phyloP scores from a whole-genome alignment of 768 basidiomycete species.

The Nidularia pulvinata region DNA sequence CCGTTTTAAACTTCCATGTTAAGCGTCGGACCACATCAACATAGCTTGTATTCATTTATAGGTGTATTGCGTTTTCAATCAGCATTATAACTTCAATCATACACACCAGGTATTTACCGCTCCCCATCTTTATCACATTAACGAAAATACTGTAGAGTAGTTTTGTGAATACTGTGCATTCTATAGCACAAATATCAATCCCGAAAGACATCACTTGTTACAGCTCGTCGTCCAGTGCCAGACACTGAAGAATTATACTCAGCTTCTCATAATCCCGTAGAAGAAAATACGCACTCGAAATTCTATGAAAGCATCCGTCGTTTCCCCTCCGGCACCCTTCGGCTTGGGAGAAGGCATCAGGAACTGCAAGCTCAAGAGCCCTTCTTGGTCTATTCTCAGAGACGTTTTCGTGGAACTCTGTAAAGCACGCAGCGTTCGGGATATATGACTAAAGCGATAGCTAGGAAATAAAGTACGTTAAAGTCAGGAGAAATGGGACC shows the following conservation, averaged over 20 bases:
- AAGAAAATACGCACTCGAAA: slow-evolving; percentile 77
- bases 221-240: slow-evolving; percentile 36
- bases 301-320: slow-evolving; percentile 74
- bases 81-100: too few relatives aligned
- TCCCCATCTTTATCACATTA: neutral
- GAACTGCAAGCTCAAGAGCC: slow-evolving; percentile 87
- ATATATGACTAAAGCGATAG: slow-evolving; percentile 82
- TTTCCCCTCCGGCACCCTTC: slow-evolving; percentile 31
- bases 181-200: neutral
- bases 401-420: slow-evolving; percentile 88
- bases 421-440: slow-evolving; percentile 70
- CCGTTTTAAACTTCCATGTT: slow-evolving; percentile 9
- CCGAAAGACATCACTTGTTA: slow-evolving; percentile 6
- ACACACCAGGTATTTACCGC: neutral
- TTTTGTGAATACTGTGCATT: neutral
- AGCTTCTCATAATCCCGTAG: too few relatives aligned
- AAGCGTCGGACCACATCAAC: slow-evolving; percentile 26
- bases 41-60: too few relatives aligned
- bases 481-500: neutral
- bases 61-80: too few relatives aligned
- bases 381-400: slow-evolving; percentile 80
- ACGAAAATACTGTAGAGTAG: neutral
- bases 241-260: too few relatives aligned
- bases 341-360: slow-evolving; percentile 68
- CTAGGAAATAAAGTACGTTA: slow-evolving; percentile 31